A percentile compares a stretch with the other conserved stretches of the same genome.
These are phyloP conservation scores for Centaurea solstitialis DNA, from an alignment of 129 eudicot species.

Conservation along the genomic window DNA sequence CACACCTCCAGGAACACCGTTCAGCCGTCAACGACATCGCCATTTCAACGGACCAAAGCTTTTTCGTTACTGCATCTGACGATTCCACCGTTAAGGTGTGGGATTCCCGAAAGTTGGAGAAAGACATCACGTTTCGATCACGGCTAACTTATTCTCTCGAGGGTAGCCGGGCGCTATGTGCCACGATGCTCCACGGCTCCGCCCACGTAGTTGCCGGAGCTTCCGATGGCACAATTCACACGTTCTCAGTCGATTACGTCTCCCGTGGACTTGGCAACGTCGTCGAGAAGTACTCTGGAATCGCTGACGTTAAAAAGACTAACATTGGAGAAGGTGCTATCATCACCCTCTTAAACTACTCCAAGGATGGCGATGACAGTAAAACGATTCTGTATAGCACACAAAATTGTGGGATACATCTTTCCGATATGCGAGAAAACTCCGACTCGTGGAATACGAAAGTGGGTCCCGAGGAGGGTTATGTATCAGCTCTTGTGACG, in stretches of 20 bases:
- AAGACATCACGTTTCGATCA: slow-evolving; percentile 93
- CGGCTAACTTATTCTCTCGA: slow-evolving; percentile 82
- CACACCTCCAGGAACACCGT: slow-evolving; percentile 94
- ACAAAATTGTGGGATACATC: slow-evolving; percentile 81
- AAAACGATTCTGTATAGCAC: slow-evolving; percentile 82
- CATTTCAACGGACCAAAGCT: slow-evolving; percentile 74
- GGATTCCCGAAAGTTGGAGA: slow-evolving; percentile 95
- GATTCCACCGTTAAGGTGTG: slow-evolving; percentile 96
- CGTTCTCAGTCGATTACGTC: slow-evolving; percentile 79
- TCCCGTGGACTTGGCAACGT: slow-evolving; percentile 85
- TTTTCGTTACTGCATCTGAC: slow-evolving; percentile 90
- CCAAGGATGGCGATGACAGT: slow-evolving; percentile 58
- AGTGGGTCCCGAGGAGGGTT: slow-evolving; percentile 83
- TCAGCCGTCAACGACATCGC: slow-evolving; percentile 94
- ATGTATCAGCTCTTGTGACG: slow-evolving; percentile 70
- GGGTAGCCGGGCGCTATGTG: slow-evolving; percentile 80
- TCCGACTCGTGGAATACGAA: slow-evolving; percentile 66
- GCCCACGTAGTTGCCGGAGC: slow-evolving; percentile 87
- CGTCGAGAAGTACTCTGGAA: slow-evolving; percentile 89
- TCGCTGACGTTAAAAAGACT: slow-evolving; percentile 68
- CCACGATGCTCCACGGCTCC: slow-evolving; percentile 75
- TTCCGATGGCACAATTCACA: slow-evolving; percentile 86
- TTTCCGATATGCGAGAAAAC: slow-evolving; percentile 72
- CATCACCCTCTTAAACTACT: slow-evolving; percentile 67
- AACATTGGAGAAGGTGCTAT: slow-evolving; percentile 79